Evolutionary conservation across 2,329 filamentous ascomycete species (phyloP), one percentile per base, ranked within the genome.

Genomic region (Verticillium nonalfalfae): DNA sequence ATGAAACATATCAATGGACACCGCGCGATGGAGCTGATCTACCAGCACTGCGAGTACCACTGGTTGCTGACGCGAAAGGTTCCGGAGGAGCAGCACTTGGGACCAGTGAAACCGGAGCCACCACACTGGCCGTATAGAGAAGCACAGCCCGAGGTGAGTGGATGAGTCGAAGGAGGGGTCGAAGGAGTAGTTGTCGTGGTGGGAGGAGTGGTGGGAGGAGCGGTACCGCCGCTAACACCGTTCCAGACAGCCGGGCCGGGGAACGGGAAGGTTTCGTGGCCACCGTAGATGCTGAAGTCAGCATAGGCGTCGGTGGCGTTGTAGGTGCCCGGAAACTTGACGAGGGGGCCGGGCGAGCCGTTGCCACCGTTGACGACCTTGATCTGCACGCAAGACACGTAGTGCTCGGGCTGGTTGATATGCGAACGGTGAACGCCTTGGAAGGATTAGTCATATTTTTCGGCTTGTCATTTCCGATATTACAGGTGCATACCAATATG

Each of bases 311-410:
- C 69, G 45, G 36, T 64, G 18, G 64, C 61, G 57, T 64, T 67
- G 63, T 74, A 73, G 21, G 61, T 69, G 34, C 71, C 71, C 1
- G 72, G 72, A 61, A 74, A 67, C 61, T 70, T 67, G 62, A 72
- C 65, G 4, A 67, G 71, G 2, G 62, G 64, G 18, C 63, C 61
- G 26, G 67, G 67, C 1, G 33, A 63, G 36, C 66, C 66, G 57
- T 34, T 64, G 36, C 68, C 67, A 18, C 65, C 63, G 35, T 61
- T 59, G 10, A 59, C 60, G 34, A 68, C 61, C 60, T 65, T 66
- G 62, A 68, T 60, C 62, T 68, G 65, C 31, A 64, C 63, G 56
- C 67, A 69, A 45, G 59, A 62, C 15, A 62, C 59, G 45, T 58
- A 60, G 61, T 62, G 61, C 64, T 69, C 66, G 50, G 67, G 65